A percentile compares a stretch with the other conserved stretches of the same genome.
phyloP scores from a whole-genome alignment of 768 basidiomycete genomes.

The Mycena galericulata region DNA sequence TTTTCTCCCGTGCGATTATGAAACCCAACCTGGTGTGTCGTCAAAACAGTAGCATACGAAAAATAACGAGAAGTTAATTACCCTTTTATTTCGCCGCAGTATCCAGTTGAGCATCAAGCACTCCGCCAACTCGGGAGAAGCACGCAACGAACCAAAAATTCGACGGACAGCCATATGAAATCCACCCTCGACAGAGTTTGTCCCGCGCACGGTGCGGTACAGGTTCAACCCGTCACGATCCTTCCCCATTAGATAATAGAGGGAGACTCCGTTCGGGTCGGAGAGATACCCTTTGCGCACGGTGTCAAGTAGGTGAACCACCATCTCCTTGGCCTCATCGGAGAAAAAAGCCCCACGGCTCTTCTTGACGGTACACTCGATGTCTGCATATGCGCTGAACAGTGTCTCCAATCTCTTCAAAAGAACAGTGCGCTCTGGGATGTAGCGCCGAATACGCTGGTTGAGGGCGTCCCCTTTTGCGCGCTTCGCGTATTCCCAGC shows the following conservation, averaged over 20 bases:
- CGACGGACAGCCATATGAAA: background rate
- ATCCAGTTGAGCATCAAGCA: slow-evolving; percentile 16
- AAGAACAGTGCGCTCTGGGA: background rate
- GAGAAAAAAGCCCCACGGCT: no score
- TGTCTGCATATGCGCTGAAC: background rate
- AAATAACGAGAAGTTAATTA: background rate
- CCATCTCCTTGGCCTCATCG: no score
- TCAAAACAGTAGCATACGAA: background rate
- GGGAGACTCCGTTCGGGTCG: background rate
- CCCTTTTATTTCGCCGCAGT: slow-evolving; percentile 6
- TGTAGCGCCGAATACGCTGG: background rate
- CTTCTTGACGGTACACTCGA: background rate
- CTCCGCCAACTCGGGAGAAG: slow-evolving; percentile 9
- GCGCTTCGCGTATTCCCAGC: slow-evolving; percentile 1
- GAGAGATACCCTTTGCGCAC: no score
- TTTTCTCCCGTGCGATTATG: slow-evolving; percentile 1
- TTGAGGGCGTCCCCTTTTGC: background rate
- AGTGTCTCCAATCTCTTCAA: background rate
- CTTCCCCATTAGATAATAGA: background rate
- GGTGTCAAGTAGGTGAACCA: no score
- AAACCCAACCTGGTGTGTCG: background rate
- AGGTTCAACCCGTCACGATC: background rate
- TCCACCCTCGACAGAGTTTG: background rate
- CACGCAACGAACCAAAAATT: slow-evolving; percentile 6
- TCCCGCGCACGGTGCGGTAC: background rate